Evolutionary conservation across 2,329 filamentous ascomycete genomes (phyloP).

Genomic region (Colletotrichum orchidophilum): DNA sequence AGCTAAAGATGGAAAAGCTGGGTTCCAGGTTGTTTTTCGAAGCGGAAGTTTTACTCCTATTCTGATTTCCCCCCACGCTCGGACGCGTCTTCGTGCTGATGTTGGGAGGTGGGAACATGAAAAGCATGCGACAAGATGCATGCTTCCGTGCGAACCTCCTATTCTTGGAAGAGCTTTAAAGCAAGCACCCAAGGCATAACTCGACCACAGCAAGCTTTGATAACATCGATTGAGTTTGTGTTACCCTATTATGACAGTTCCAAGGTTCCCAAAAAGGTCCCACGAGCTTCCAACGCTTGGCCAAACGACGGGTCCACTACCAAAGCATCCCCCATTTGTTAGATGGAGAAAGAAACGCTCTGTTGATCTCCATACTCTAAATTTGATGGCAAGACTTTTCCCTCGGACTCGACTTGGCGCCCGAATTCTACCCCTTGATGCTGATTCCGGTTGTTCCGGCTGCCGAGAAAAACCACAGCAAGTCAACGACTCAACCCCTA

Average conservation of each 20-base stretch:
- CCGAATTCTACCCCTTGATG: neutral
- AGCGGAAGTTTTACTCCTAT: neutral
- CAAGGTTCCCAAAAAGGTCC: neutral
- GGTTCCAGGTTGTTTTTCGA: neutral
- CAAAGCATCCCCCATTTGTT: neutral
- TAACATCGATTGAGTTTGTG: neutral
- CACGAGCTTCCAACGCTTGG: neutral
- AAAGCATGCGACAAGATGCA: neutral
- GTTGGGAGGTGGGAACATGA: neutral
- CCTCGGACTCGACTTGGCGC: slow-evolving; percentile 10
- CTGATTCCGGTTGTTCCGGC: slow-evolving; percentile 27
- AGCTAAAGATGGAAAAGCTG: neutral
- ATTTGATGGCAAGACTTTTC: neutral
- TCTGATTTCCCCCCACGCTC: neutral
- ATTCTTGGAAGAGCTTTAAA: neutral
- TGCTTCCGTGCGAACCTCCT: slow-evolving; percentile 1
- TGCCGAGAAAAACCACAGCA: slow-evolving; percentile 15
- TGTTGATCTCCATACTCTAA: slow-evolving; percentile 10
- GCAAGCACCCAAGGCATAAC: slow-evolving; percentile 8
- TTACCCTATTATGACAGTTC: neutral
- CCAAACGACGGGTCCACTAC: neutral
- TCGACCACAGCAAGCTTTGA: neutral
- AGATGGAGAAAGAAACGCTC: neutral
- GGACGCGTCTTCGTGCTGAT: slow-evolving; percentile 20
- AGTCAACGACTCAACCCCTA: neutral